Base-by-base conservation (phyloP, 1,139 yeast species). In the Pneumocystis wakefieldiae region DNA sequence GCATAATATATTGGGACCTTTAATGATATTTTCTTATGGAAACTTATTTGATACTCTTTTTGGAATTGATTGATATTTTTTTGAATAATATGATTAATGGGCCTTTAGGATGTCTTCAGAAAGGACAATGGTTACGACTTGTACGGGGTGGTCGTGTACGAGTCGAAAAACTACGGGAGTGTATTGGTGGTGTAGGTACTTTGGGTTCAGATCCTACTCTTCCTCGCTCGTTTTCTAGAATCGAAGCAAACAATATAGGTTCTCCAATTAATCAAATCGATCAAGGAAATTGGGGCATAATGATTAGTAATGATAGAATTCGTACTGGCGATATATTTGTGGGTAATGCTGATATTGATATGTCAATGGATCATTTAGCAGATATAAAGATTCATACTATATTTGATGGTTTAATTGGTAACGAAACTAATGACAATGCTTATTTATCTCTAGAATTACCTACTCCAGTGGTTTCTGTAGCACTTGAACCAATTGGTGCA, bases 321-420 rank as follows among this genome's bases (percentile, higher is more conserved):
- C 78, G 83, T 32, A 92, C 98, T 0, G 98, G 98, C 2, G 98
- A 92, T 72, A 92, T 97, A 0, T 75, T 92, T 12, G 81, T 88
- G 2, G 78, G 85, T 0, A 84, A 59, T 42, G 10, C 58, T 29
- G 55, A 53, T 6, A 60, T 35, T 7, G 37, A 41, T 24, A 48
- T 85, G 64, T 81, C 80, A 63, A 79, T 91, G 60, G 80, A 86
- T 66, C 95, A 97, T 0, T 90, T 92, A 41, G 6, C 15, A 15
- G 28, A 48, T 24, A 12, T 48, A 32, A 24, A 48, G 14, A 48
- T 8, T 48, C n/a, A 48, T 12, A 6, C 10, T 12, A 24, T 14
- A 48, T 48, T 14, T 24, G 32, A 48, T 48, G n/a, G 4, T 19
- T 24, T 48, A 24, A 48, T 29, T 5, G 32, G 7, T 19, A 48